phyloP scores from a whole-genome alignment of 2,329 filamentous ascomycete genomes.

The Rosellinia necatrix region DNA sequence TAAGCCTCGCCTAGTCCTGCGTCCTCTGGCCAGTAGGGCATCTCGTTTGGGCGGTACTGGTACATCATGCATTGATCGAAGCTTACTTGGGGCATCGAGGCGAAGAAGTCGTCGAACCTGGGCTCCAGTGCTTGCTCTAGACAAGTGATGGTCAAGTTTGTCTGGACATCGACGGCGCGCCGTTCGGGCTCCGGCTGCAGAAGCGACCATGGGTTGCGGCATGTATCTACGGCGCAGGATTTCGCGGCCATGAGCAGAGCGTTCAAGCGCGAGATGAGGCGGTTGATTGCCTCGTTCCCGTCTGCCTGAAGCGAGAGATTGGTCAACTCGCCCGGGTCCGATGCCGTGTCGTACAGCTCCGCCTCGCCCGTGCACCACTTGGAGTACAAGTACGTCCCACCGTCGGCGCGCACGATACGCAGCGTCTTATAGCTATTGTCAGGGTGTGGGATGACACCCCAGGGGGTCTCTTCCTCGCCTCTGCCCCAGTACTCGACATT shows the following conservation, averaged over 20 bases:
- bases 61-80: conserved; percentile 21
- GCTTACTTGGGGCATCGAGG: conserved; percentile 12
- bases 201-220: conserved; percentile 24
- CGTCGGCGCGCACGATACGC: conserved; percentile 21
- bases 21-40: conserved; percentile 21
- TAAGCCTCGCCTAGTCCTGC: conserved; percentile 17
- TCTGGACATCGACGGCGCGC: conserved; percentile 1
- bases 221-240: conserved; percentile 23
- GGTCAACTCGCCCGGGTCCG: conserved; percentile 21
- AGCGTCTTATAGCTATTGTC: conserved; percentile 25
- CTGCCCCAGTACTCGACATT: conserved; percentile 27
- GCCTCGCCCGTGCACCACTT: conserved; percentile 24
- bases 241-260: conserved; percentile 22
- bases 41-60: conserved; percentile 21
- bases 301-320: conserved; percentile 16
- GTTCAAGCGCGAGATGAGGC: conserved; percentile 24
- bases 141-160: conserved; percentile 21
- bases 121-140: conserved; percentile 25
- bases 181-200: conserved; percentile 22
- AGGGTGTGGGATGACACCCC: conserved; percentile 1
- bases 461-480: conserved; percentile 19
- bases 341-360: conserved; percentile 24
- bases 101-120: conserved; percentile 23
- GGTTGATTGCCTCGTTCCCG: conserved; percentile 29
- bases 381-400: conserved; percentile 21